Conservation (phyloP, 805 yeast species). For the Nakazawaea holstii region DNA sequence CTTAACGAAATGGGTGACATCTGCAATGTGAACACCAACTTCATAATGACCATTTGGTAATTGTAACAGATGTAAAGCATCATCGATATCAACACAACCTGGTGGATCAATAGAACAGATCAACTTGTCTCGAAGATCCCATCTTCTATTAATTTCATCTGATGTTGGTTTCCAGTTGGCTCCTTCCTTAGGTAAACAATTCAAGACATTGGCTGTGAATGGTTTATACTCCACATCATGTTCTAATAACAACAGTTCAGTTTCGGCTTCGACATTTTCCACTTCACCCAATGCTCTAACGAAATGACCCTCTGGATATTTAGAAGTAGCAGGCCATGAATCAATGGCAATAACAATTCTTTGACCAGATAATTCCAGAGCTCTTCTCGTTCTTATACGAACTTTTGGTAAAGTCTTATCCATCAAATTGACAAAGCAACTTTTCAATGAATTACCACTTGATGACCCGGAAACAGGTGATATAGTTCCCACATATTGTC, state of each 20-base stretch:
- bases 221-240: conserved; percentile 97
- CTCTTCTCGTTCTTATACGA: conserved; percentile 82
- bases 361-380: conserved; percentile 75
- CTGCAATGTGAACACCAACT: conserved; percentile 99
- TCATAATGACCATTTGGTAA: conserved; percentile 93
- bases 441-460: conserved; percentile 60
- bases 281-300: conserved; percentile 84
- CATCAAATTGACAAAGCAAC: conserved; percentile 82
- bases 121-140: conserved; percentile 80
- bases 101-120: conserved; percentile 98
- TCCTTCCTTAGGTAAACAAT: conserved; percentile 91
- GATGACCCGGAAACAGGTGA: conserved; percentile 55
- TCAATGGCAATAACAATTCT: conserved; percentile 92
- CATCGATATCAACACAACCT: conserved; percentile 97
- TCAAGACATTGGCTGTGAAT: conserved; percentile 85
- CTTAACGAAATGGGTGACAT: conserved; percentile 95
- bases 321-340: conserved; percentile 81
- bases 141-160: conserved; percentile 58
- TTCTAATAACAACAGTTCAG: conserved; percentile 88
- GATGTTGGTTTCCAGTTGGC: conserved; percentile 83
- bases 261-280: conserved; percentile 92
- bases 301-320: conserved; percentile 92
- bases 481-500: conserved; percentile 92
- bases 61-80: conserved; percentile 83
- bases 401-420: conserved; percentile 85